Percentiles rank a stretch among this genome's conserved stretches.
Conservation (phyloP, 768 basidiomycete genomes). For the Macrolepiota dolichaula region DNA sequence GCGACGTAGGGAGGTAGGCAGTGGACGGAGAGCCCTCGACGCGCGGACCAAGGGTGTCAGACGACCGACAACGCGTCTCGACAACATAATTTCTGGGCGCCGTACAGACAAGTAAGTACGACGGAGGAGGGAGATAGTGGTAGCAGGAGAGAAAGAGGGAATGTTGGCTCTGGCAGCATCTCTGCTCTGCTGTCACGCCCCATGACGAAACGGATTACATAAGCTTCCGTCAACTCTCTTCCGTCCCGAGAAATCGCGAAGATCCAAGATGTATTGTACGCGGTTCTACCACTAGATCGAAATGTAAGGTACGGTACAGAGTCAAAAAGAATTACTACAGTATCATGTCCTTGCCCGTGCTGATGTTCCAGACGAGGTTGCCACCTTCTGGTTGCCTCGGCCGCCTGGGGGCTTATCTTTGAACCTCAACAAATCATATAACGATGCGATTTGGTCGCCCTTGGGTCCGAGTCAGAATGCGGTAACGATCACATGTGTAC, state of each 20-base stretch:
- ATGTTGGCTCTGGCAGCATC: neutral
- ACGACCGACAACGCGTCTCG: conserved; percentile 9
- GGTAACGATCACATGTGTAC: neutral
- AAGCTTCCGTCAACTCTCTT: neutral
- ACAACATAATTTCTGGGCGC: conserved; percentile 5
- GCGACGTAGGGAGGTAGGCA: neutral
- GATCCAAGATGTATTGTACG: neutral
- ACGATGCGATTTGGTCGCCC: conserved; percentile 92
- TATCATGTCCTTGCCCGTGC: neutral
- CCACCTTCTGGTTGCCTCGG: neutral
- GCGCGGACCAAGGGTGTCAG: conserved; percentile 1
- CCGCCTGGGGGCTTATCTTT: conserved; percentile 52
- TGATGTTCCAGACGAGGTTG: neutral
- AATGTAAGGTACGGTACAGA: neutral
- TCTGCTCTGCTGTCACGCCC: neutral
- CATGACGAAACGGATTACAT: conserved; percentile 3
- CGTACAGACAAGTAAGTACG: neutral
- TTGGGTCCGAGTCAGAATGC: conserved; percentile 26
- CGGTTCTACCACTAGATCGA: neutral
- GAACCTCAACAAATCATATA: conserved; percentile 82
- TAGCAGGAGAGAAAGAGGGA: neutral
- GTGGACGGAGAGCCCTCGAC: neutral
- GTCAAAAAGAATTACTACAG: neutral
- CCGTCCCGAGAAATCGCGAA: neutral
- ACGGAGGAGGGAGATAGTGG: neutral